Evolutionary conservation across 257 asterid species (phyloP).

Genomic region (Solanum pimpinellifolium): DNA sequence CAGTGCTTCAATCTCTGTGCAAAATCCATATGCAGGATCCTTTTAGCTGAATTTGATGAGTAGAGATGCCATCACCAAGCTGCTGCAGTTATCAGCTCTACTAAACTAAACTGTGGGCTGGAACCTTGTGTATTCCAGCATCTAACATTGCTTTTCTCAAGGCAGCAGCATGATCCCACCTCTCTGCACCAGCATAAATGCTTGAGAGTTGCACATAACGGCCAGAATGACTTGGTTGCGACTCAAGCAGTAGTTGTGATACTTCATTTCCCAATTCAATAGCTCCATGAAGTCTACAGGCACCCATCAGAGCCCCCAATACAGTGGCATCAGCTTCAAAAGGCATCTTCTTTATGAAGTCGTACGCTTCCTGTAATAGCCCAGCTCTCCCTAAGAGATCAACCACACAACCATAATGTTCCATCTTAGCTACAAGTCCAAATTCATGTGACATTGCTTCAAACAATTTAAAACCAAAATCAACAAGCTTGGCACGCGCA

Average conservation of each 20-base stretch:
- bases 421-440: constrained; percentile 54
- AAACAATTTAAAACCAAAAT: constrained; percentile 51
- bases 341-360: constrained; percentile 55
- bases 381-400: constrained; percentile 87
- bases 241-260: constrained; percentile 19
- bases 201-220: constrained; percentile 62
- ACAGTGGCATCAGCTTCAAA: constrained; percentile 73
- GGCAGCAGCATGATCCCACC: constrained; percentile 36
- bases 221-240: constrained; percentile 17
- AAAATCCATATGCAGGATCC: not conserved
- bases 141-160: constrained; percentile 55
- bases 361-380: constrained; percentile 53
- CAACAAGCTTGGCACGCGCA: not conserved
- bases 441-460: constrained; percentile 41
- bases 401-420: constrained; percentile 83
- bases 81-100: not conserved
- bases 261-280: constrained; percentile 62
- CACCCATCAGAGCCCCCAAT: constrained; percentile 72
- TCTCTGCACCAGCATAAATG: constrained; percentile 66
- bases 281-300: constrained; percentile 69
- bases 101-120: constrained; percentile 45
- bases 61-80: not conserved
- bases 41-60: not conserved
- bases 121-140: constrained; percentile 64
- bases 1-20: not conserved